Percentiles rank a stretch among this genome's conserved stretches.
Conservation (phyloP, 2,329 filamentous ascomycete species). For the Paecilomyces dactylethromorphus region DNA sequence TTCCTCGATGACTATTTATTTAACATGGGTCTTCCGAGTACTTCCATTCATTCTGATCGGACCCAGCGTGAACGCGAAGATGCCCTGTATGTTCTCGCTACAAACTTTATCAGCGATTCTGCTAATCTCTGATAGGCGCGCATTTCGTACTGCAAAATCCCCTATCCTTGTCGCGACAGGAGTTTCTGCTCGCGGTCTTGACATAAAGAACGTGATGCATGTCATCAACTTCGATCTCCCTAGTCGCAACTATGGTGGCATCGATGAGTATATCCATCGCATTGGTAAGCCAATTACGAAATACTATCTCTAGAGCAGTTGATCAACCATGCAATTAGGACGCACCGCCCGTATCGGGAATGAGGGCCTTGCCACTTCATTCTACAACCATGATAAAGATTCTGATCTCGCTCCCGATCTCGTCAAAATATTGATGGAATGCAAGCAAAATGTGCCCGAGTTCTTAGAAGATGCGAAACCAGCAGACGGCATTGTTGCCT, state of each 20-base stretch:
- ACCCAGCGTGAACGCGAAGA: slow-evolving; percentile 90
- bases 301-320: neutral
- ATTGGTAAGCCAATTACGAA: slow-evolving; percentile 59
- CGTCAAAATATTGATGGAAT: slow-evolving; percentile 76
- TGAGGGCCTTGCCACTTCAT: slow-evolving; percentile 75
- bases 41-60: slow-evolving; percentile 80
- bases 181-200: slow-evolving; percentile 79
- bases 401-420: slow-evolving; percentile 66
- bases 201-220: slow-evolving; percentile 79
- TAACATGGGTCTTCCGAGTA: slow-evolving; percentile 71
- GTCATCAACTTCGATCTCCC: slow-evolving; percentile 94
- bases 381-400: slow-evolving; percentile 72
- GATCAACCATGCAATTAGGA: slow-evolving; percentile 42
- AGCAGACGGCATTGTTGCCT: slow-evolving; percentile 34
- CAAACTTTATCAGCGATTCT: neutral
- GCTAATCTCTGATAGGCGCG: slow-evolving; percentile 43
- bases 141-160: slow-evolving; percentile 67
- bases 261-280: slow-evolving; percentile 88
- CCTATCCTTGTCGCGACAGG: slow-evolving; percentile 84
- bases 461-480: slow-evolving; percentile 62
- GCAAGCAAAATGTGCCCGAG: slow-evolving; percentile 69
- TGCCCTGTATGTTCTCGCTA: slow-evolving; percentile 56
- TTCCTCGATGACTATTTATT: slow-evolving; percentile 81
- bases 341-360: slow-evolving; percentile 93
- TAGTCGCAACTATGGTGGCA: slow-evolving; percentile 67